Conservation (phyloP, 2,329 filamentous ascomycete genomes). For the Catunica adiposa region DNA sequence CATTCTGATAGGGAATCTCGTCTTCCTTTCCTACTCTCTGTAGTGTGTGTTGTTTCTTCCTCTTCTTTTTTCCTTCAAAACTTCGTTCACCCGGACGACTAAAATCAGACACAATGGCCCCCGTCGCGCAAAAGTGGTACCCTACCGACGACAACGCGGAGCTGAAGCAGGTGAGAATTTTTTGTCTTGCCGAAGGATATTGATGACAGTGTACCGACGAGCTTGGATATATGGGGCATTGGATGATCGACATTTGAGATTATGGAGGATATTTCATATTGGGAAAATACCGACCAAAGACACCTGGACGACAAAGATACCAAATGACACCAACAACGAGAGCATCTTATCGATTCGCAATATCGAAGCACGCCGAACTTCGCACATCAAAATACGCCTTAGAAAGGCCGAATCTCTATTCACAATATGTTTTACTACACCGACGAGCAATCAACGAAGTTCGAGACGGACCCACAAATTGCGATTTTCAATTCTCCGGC, state of each 20-base stretch:
- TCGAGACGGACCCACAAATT: no score
- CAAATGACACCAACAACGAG: no score
- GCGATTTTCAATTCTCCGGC: no score
- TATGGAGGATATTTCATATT: not conserved
- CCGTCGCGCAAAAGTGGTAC: conserved; percentile 99
- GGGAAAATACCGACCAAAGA: not conserved
- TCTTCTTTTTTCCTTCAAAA: conserved; percentile 14
- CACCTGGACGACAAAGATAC: not conserved
- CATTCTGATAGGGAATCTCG: conserved; percentile 17
- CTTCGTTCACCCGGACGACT: conserved; percentile 17
- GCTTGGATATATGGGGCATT: not conserved
- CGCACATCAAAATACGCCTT: no score
- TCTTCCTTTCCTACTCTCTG: conserved; percentile 16
- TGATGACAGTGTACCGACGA: conserved; percentile 16
- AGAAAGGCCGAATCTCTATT: no score
- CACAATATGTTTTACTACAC: no score
- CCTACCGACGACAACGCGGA: conserved; percentile 78
- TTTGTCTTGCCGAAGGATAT: conserved; percentile 15
- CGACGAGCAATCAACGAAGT: no score
- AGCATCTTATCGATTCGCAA: no score
- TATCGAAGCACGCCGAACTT: no score
- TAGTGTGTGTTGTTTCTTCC: conserved; percentile 14
- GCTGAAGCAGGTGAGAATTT: conserved; percentile 81
- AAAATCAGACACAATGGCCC: conserved; percentile 28
- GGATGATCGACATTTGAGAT: not conserved